Base-by-base conservation (phyloP, 495 filamentous ascomycete genomes). In the Usnea hakonensis region DNA sequence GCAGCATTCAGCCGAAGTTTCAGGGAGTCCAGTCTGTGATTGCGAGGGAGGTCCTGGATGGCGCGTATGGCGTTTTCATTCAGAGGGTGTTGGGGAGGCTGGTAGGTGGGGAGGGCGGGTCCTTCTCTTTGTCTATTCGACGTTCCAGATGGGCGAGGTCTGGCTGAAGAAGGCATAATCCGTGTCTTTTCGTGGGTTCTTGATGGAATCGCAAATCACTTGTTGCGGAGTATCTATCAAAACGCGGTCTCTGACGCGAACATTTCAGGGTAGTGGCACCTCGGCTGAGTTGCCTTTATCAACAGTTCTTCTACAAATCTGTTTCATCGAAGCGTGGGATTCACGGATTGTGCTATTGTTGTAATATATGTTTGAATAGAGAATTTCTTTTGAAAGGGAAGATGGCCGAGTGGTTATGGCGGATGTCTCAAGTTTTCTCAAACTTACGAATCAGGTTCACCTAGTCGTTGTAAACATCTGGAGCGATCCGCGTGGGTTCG, bases 81-180 rank as follows among this genome's bases (percentile, higher is more conserved):
- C 7, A 80, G 80, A 14, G 85, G 78, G 37, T 74, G 79, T 21
- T 76, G 66, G 16, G 80, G 84, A 2, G 80, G 68, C 65, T 89
- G 77, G 71, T 90, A 89, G 10, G 75, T 67, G 5, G 86, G 86
- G 0, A 74, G 68, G 16, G 73, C 41, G 2, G 59, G 67, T 37
- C 43, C 58, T 44, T 44, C 41, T 13, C 46, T 54, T 55, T 59
- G 62, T 40, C 65, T 53, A 14, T 57, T 52, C 5, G 62, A 35
- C 28, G 57, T 28, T 14, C 14, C 62, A 48, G 65, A 60, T 3
- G 65, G 65, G 17, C 65, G 64, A 36, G 52, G 28, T 17, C 65
- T 41, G 23, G 41, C 54, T 23, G 58, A 61, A 8, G 63, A 40
- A 14, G 53, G 36, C 63, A 65, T 65, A 5, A 13, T 30, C 9